A percentile compares a stretch with the other conserved stretches of the same genome.
phyloP scores from a whole-genome alignment of 2,329 filamentous ascomycete species.

The Ophiostoma angusticollis region DNA sequence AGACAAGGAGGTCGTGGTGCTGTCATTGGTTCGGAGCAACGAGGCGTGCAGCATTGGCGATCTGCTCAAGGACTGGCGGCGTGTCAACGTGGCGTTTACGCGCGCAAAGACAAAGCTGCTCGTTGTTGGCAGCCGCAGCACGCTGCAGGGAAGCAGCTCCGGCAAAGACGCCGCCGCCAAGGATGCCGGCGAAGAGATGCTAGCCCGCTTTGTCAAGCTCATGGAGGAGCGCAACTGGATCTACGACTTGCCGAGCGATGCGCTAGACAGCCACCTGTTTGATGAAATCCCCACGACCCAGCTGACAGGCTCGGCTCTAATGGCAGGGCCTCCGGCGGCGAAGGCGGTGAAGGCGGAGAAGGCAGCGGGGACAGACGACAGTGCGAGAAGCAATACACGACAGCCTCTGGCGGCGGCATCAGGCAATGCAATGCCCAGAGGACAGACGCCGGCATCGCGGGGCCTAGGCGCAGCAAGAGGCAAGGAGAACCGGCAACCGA shows the following conservation, averaged over 20 bases:
- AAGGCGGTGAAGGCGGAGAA: background rate
- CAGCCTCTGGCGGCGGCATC: conserved; percentile 2
- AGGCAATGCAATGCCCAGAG: background rate
- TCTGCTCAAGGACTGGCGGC: conserved; percentile 75
- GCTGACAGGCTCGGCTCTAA: conserved; percentile 5
- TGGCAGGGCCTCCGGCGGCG: conserved; percentile 16
- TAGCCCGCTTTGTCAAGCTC: conserved; percentile 60
- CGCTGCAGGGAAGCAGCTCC: conserved; percentile 35
- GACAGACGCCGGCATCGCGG: background rate
- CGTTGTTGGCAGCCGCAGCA: conserved; percentile 70
- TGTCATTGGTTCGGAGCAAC: conserved; percentile 82
- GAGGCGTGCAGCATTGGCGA: conserved; percentile 75
- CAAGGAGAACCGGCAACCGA: conserved; percentile 34
- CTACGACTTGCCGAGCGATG: conserved; percentile 54
- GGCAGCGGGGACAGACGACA: background rate
- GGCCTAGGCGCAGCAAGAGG: too few species aligned
- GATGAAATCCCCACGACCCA: conserved; percentile 31
- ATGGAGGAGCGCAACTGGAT: conserved; percentile 74
- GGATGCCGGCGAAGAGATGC: conserved; percentile 48
- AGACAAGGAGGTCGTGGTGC: conserved; percentile 84
- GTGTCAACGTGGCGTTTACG: conserved; percentile 93
- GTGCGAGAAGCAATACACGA: background rate
- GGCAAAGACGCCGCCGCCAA: conserved; percentile 41
- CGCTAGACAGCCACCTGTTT: conserved; percentile 55
- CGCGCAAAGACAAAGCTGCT: conserved; percentile 84